These are phyloP conservation scores for Cyberlindnera maclurae DNA, from an alignment of 805 yeast genomes.

Conservation along the genomic window DNA sequence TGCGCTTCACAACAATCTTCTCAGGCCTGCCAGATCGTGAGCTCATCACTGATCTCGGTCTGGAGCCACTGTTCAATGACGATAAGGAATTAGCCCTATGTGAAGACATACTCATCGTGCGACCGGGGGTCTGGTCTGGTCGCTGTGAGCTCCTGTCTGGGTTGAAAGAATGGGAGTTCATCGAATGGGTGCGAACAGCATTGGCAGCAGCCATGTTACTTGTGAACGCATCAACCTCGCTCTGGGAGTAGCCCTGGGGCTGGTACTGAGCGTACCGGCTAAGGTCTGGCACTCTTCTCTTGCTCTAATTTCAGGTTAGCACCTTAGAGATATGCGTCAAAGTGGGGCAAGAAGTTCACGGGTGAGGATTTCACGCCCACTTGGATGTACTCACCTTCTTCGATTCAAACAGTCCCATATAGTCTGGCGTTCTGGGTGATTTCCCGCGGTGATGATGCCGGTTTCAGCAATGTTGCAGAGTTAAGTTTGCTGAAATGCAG, in stretches of 20 bases:
- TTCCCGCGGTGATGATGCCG: neutral
- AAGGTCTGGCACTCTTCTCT: conserved; percentile 28
- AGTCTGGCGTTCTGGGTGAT: neutral
- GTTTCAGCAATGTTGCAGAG: too few relatives aligned
- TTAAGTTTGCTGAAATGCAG: too few relatives aligned
- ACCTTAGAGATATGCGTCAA: neutral
- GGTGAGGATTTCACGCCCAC: neutral
- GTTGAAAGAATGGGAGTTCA: conserved; percentile 12
- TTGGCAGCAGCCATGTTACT: conserved; percentile 19
- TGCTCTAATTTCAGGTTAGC: conserved; percentile 2
- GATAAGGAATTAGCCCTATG: conserved; percentile 12
- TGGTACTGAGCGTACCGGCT: conserved; percentile 30
- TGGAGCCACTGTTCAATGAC: conserved; percentile 2
- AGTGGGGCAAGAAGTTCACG: neutral
- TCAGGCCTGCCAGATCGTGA: conserved; percentile 5
- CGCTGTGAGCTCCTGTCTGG: conserved; percentile 1
- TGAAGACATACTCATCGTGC: conserved; percentile 6
- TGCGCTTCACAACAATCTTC: conserved; percentile 37
- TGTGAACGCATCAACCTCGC: conserved; percentile 14
- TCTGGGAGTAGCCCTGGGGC: neutral
- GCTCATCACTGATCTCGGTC: conserved; percentile 8
- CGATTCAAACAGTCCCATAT: conserved; percentile 2
- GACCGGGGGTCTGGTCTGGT: neutral
- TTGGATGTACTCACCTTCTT: neutral
- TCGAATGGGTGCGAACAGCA: conserved; percentile 19